Conservation (phyloP, 108 stramenopile genomes). For the Pelagomonas calceolata region DNA sequence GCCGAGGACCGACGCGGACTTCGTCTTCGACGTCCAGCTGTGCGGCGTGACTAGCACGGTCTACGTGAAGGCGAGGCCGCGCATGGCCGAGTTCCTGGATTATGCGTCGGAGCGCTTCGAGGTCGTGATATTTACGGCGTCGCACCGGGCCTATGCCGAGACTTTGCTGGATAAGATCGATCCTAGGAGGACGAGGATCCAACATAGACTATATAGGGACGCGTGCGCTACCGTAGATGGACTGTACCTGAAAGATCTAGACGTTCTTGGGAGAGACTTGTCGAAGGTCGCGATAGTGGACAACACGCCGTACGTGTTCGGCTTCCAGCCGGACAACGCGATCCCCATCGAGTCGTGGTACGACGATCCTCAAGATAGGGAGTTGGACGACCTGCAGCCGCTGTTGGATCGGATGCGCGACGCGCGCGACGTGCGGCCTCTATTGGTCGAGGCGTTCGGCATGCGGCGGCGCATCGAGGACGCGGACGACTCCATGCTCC, state of each 20-base stretch:
- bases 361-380: constrained; percentile 80
- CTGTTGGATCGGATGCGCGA: constrained; percentile 64
- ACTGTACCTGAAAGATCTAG: constrained; percentile 78
- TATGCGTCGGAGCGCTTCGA: constrained; percentile 67
- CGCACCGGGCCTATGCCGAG: constrained; percentile 86
- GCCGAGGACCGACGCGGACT: constrained; percentile 68
- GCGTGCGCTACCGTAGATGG: constrained; percentile 79
- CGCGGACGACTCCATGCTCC: constrained; percentile 15
- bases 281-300: constrained; percentile 76
- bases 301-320: constrained; percentile 86
- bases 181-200: constrained; percentile 74
- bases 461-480: constrained; percentile 44
- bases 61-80: constrained; percentile 74
- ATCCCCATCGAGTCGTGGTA: constrained; percentile 97
- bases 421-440: constrained; percentile 61
- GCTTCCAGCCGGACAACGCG: constrained; percentile 88
- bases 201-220: constrained; percentile 81
- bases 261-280: constrained; percentile 70
- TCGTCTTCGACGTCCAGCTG: constrained; percentile 78
- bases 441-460: constrained; percentile 58
- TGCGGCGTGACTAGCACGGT: constrained; percentile 70
- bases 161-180: constrained; percentile 82
- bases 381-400: constrained; percentile 71
- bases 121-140: constrained; percentile 88
- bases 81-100: constrained; percentile 63